Base-by-base conservation (phyloP, 2,329 filamentous ascomycete genomes). In the Periconia digitata region DNA sequence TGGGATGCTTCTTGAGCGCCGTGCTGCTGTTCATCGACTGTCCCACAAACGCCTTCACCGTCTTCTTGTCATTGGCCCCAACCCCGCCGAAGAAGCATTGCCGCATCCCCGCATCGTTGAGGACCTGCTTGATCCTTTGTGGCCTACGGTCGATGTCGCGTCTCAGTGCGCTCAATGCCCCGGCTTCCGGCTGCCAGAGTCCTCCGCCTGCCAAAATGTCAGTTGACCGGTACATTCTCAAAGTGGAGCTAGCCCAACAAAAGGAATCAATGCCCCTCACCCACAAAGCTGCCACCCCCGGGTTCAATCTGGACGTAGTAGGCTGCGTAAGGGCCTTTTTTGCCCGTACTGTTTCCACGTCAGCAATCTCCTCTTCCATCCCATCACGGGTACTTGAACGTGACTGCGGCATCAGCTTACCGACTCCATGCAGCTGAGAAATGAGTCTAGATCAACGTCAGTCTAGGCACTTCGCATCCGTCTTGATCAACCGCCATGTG, bases 231-330 rank as follows among this genome's bases (percentile, higher is more conserved):
- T 10, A 6, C 10, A 32, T 32, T 32, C 27, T n/a, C n/a, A n/a
- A n/a, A n/a, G n/a, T 12, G 27, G 3, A 32, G 27, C 27, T 3
- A 21, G 39, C 8, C 27, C 16, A 27, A 46, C 6, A 29, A 41
- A 45, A 46, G 42, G 45, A 43, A 51, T 18, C 36, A 23, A 24
- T 38, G 79, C 81, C n/a, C n/a, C n/a, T 74, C 74, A 85, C 84
- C 91, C 36, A 95, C 76, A 59, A 92, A 88, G 64, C 84, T 86
- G 43, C 80, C 75, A 17, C 60, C 64, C 20, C 75, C 76, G 10
- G 91, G 90, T 66, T 92, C 83, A 55, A 89, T 80, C 69, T 95
- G 90, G 17, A 96, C 74, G 72, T 95, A 96, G 74, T 96, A 51
- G 15, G 49, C 45, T 29, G 49, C 51, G 70, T 94, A 95, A 8